A percentile compares a stretch with the other conserved stretches of the same genome.
These are phyloP conservation scores for Sporobolomyces phaffii DNA, from an alignment of 768 basidiomycete species.

Conservation along the genomic window DNA sequence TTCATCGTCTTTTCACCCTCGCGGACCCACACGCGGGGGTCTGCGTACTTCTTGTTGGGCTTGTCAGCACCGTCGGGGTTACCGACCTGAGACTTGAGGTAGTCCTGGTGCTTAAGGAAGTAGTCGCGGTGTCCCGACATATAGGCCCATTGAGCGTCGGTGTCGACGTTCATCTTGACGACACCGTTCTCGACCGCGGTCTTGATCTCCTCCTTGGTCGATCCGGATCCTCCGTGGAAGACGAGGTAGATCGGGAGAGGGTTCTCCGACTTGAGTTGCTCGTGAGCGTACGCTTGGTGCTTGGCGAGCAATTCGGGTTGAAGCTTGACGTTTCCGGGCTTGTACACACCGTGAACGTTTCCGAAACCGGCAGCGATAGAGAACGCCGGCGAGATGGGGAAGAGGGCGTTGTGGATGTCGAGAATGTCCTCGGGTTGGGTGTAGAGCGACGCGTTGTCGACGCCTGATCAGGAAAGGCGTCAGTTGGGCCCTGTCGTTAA, in stretches of 20 bases:
- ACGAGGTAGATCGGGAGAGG: constrained; percentile 89
- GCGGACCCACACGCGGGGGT: constrained; percentile 83
- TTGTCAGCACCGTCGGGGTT: constrained; percentile 96
- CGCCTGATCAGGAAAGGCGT: too few species aligned
- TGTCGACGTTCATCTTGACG: constrained; percentile 88
- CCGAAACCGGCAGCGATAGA: constrained; percentile 97
- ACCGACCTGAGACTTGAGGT: constrained; percentile 83
- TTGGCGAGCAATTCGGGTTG: constrained; percentile 83
- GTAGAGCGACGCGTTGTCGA: constrained; percentile 61
- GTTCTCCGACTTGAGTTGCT: constrained; percentile 60
- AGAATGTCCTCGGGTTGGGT: constrained; percentile 95
- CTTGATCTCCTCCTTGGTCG: constrained; percentile 88
- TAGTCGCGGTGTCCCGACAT: constrained; percentile 74
- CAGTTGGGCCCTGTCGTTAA: too few species aligned
- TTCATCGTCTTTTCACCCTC: constrained; percentile 92
- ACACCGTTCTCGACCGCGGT: constrained; percentile 87
- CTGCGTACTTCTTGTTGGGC: constrained; percentile 83
- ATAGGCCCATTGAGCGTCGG: constrained; percentile 86
- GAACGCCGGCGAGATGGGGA: constrained; percentile 81
- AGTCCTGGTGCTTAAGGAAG: constrained; percentile 73
- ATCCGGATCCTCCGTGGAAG: constrained; percentile 99
- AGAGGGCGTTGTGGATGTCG: constrained; percentile 80
- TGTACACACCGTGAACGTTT: constrained; percentile 99
- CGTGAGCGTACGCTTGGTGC: constrained; percentile 72
- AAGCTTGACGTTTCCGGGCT: constrained; percentile 92